These are phyloP conservation scores for Triticum timopheevii DNA, from an alignment of 176 grass and related monocot species.

Conservation along the genomic window DNA sequence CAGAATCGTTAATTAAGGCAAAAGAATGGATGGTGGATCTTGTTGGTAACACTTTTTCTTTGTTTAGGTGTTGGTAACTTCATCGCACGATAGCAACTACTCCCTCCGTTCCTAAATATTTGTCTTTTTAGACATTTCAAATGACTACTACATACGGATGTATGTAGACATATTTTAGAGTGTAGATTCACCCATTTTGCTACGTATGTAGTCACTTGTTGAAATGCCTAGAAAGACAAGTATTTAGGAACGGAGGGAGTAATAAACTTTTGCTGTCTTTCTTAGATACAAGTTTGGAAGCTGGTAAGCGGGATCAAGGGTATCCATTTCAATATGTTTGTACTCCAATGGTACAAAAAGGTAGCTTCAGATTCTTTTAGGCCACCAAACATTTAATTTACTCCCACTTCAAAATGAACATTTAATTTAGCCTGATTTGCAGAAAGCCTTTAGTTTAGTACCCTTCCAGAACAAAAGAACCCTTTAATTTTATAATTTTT, in stretches of 20 bases:
- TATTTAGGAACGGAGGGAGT: not conserved
- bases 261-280: not conserved
- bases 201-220: too few species aligned
- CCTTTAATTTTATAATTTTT: too few species aligned
- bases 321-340: not conserved
- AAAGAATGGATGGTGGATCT: constrained; percentile 12
- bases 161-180: too few species aligned
- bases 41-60: not conserved
- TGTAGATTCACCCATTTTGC: too few species aligned
- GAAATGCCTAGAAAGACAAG: too few species aligned
- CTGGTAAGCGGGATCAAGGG: not conserved
- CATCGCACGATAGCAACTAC: not conserved
- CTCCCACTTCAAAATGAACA: not conserved
- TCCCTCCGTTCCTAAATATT: too few species aligned
- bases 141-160: too few species aligned
- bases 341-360: not conserved
- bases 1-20: constrained; percentile 4
- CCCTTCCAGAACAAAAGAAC: not conserved
- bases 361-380: not conserved
- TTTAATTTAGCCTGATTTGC: not conserved
- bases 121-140: too few species aligned
- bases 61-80: not conserved
- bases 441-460: not conserved
- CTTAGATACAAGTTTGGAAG: not conserved
- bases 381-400: constrained; percentile 2